Base-by-base conservation (phyloP, 768 basidiomycete genomes). In the Mycena vitilis region DNA sequence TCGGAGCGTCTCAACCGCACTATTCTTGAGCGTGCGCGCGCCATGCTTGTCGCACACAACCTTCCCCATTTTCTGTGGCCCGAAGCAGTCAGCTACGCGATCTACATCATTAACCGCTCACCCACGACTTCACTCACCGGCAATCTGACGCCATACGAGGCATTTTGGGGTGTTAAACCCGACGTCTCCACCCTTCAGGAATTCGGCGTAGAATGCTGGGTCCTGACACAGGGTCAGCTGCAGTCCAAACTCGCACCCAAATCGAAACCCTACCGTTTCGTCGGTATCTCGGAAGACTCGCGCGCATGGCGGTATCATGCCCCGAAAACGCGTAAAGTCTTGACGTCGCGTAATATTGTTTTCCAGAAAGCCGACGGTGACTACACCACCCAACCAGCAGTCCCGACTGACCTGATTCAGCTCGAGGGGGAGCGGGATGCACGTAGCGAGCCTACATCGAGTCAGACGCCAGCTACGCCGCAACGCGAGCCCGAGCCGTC, bases 21-120 rank as follows among this genome's bases (percentile, higher is more conserved):
- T 0, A 44, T 78, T 0, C 22, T 74, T 0, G 68, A 77, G 34
- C 37, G 77, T 6, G 70, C 49, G 0, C 1, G 59, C 0, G 68
- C 75, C 0, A 80, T 79, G 77, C 12, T 80, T 0, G 23, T 73
- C 0, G 71, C 65, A 0, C 38, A 56, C 30, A 23, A 75, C 5
- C 20, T 81, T 0, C 79, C 77, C 4, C 51, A 67, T 13, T 68
- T 47, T 20, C 71, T 77, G 13, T 81, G 80, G 76, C 71, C 73
- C 0, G 70, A 77, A 15, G 78, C 75, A 0, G 62, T 75, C 5
- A 12, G 7, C 0, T 72, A 79, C 52, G 77, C 72, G 1, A 63
- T 42, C 13, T 78, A 78, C 47, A 44, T 80, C 3, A 44, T 64
- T 5, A 80, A 79, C 52, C 13, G 53, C 13, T 64, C 54, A 47